phyloP scores from a whole-genome alignment of 2,329 filamentous ascomycete species.

The Scedosporium boydii region DNA sequence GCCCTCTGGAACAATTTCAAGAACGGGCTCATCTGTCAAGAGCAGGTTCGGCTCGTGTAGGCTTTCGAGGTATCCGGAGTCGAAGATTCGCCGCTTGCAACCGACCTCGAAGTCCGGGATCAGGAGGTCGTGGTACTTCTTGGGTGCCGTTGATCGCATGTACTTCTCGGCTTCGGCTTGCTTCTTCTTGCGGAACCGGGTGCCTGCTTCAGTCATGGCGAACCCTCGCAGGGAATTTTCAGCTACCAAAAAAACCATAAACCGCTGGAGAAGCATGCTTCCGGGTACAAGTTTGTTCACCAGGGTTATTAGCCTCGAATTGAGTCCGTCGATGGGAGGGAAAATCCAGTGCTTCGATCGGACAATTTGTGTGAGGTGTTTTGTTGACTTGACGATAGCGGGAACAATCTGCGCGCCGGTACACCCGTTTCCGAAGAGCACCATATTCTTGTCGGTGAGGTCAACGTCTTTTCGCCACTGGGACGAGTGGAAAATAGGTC shows the following conservation, averaged over 20 bases:
- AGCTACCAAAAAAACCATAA: slow-evolving; percentile 29
- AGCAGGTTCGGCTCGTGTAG: slow-evolving; percentile 38
- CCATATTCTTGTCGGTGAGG: slow-evolving; percentile 36
- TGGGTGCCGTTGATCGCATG: slow-evolving; percentile 36
- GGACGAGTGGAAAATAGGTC: slow-evolving; percentile 43
- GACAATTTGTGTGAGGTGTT: slow-evolving; percentile 29
- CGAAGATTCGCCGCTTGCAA: slow-evolving; percentile 55
- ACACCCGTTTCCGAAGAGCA: slow-evolving; percentile 46
- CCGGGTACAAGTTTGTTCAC: slow-evolving; percentile 40
- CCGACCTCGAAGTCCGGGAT: slow-evolving; percentile 53
- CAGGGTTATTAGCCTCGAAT: slow-evolving; percentile 11
- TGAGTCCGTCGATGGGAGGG: slow-evolving; percentile 18
- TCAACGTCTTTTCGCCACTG: slow-evolving; percentile 42
- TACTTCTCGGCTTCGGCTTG: slow-evolving; percentile 29
- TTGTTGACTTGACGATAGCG: slow-evolving; percentile 25
- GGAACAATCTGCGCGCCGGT: slow-evolving; percentile 45
- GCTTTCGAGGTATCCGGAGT: slow-evolving; percentile 43
- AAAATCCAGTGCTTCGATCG: slow-evolving; percentile 33
- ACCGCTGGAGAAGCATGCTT: slow-evolving; percentile 24
- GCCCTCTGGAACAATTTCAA: slow-evolving; percentile 32
- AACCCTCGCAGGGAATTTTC: slow-evolving; percentile 27
- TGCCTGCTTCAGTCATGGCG: slow-evolving; percentile 24
- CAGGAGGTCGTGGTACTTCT: slow-evolving; percentile 51
- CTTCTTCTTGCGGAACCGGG: slow-evolving; percentile 23
- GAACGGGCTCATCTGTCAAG: slow-evolving; percentile 37